Base-by-base conservation (phyloP, 1,284 basidiomycete genomes). In the Gastroboletus turbinatus region DNA sequence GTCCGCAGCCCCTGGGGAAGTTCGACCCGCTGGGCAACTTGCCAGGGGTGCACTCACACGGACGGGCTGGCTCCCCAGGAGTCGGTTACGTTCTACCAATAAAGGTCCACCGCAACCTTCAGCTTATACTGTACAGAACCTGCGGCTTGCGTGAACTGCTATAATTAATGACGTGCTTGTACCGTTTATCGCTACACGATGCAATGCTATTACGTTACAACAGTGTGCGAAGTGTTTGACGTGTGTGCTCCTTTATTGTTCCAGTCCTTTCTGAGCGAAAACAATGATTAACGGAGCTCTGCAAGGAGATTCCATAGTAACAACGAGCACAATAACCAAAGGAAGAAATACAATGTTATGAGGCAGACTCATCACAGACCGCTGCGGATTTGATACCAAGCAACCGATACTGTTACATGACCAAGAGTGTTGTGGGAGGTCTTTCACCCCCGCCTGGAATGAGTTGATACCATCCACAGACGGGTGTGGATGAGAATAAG, bases 1-100 rank as follows among this genome's bases (percentile, higher is more conserved):
- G 21, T 76, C 79, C 56, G 75, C 75, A 27, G 68, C 72, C 30
- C 77, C 78, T 5, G 81, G 81, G 40, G 83, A 85, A 53, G 76
- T 75, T 38, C 74, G 77, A 33, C 73, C 77, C 39, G 81, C 78
- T 29, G 69, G 82, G 33, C 70, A 74, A 44, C 66, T 85, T 16
- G 74, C 78, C 33, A 76, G 73, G 57, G 83, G 81, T 45, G 71
- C 72, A 40, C 74, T 84, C 39, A 74, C 75, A 66, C 76, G 73
- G 47, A 58, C 56, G 30, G 45, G 59, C 16, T 59, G 71, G 70
- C 40, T 61, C 19, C 63, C 70, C 38, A 64, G 51, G 53, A 59
- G 67, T 36, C 63, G 67, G 21, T 46, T 46, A 47, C 59, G 55
- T 46, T 56, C 50, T 53, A 29, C 30, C 35, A 53, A 55, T 9